Base-by-base conservation (phyloP, 768 basidiomycete genomes). In the Mycena capillaripes region DNA sequence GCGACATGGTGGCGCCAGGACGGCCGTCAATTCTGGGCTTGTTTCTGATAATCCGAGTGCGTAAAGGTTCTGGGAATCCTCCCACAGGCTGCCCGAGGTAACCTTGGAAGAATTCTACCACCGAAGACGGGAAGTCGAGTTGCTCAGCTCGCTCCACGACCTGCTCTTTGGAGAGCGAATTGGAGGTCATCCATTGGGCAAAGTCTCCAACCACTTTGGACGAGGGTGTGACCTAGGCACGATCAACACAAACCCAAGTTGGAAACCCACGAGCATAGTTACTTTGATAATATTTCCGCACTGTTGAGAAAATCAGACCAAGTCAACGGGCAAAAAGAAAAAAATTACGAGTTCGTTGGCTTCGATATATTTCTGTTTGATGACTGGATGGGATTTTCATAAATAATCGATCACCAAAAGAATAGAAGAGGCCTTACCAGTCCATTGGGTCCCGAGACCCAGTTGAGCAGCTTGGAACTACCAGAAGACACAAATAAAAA, bases 191-290 rank as follows among this genome's bases (percentile, higher is more conserved):
- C 93, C 94, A 98, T 84, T 99, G 98, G 21, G 98, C 98, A 83
- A 99, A 98, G 86, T 99, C 98, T 29, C 98, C 98, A 58, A 98
- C 97, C 57, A 97, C 96, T 86, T 99, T 99, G 50, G 98, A 99
- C 16, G 98, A 98, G 34, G 98, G 98, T 29, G 98, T 99, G 77
- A 99, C 97, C 91, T 92, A 77, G 23, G 38, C n/a, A 30, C 12
- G 42, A 69, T 42, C 29, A 59, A 56, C 52, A 67, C 63, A 67
- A 10, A 50, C 5, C 2, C 2, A 36, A 44, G 27, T n/a, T 60
- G 30, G 42, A 44, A 38, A 38, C 2, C 36, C 42, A n/a, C n/a
- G n/a, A n/a, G n/a, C n/a, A 50, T 57, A 53, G 52, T 42, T 77
- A 88, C 90, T 89, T 99, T 99, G 88, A 99, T 93, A 81, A 99